phyloP scores from a whole-genome alignment of 345 rosid genomes.

The Brassica carinata region DNA sequence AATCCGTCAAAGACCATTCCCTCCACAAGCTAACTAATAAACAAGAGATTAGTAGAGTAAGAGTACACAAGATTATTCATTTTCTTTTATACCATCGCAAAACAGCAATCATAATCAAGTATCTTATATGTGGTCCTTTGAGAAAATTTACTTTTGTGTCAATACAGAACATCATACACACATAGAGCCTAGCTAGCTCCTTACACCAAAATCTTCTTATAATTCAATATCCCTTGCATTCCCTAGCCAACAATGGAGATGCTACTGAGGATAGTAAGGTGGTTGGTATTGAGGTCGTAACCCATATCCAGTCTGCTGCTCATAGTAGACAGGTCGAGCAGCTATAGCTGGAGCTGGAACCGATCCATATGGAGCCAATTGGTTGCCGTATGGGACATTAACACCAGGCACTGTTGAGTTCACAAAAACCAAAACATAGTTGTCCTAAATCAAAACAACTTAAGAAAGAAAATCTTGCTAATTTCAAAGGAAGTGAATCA shows the following conservation, averaged over 20 bases:
- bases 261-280: no score
- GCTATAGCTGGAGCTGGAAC: no score
- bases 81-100: background rate
- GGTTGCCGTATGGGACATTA: no score
- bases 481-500: background rate
- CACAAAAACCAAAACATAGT: background rate
- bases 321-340: no score
- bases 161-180: background rate
- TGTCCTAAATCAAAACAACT: background rate
- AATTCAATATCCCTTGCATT: no score
- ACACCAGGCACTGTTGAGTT: no score
- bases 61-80: background rate
- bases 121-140: background rate
- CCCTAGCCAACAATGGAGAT: no score
- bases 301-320: no score
- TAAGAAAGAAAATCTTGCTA: background rate
- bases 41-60: background rate
- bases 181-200: no score
- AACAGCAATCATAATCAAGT: background rate
- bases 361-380: no score
- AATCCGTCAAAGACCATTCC: background rate
- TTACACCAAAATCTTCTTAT: no score
- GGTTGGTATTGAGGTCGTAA: no score
- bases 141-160: conserved; percentile 3
- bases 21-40: background rate